Conservation (phyloP, 495 filamentous ascomycete genomes). For the Annulohypoxylon stygium region DNA sequence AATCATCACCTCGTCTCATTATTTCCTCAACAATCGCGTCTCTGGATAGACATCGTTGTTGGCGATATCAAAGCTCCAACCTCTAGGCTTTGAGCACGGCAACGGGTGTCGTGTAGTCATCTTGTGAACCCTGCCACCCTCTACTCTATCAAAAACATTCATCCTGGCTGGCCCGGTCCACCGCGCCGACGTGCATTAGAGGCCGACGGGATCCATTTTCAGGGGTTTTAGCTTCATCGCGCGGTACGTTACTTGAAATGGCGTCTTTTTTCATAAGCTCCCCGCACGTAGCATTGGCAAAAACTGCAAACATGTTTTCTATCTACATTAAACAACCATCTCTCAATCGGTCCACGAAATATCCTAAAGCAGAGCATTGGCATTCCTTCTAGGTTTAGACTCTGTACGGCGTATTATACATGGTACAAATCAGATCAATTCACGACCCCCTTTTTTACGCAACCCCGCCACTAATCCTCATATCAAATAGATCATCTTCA, state of each 20-base stretch:
- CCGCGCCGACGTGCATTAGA: not conserved
- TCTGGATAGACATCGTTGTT: not conserved
- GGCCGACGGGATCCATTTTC: not conserved
- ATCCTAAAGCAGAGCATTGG: not conserved
- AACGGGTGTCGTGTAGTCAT: not conserved
- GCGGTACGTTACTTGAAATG: not conserved
- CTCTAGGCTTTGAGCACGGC: not conserved
- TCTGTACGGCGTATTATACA: too few species aligned
- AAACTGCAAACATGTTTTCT: not conserved
- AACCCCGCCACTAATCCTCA: not conserved
- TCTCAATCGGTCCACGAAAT: slow-evolving; percentile 7
- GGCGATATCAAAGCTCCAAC: not conserved
- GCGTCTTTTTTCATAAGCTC: not conserved
- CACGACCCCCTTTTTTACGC: not conserved
- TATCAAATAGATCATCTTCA: not conserved
- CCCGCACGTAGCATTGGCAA: slow-evolving; percentile 14
- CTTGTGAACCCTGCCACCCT: not conserved
- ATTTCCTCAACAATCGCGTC: not conserved
- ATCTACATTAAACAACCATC: not conserved
- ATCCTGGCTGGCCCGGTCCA: not conserved
- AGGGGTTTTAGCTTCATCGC: not conserved
- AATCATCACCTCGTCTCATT: not conserved
- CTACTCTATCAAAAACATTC: slow-evolving; percentile 1
- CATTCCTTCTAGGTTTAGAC: not conserved
- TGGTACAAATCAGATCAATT: not conserved